These are phyloP conservation scores for Neonothopanus nambi DNA, from an alignment of 1,284 basidiomycete genomes.

Conservation along the genomic window DNA sequence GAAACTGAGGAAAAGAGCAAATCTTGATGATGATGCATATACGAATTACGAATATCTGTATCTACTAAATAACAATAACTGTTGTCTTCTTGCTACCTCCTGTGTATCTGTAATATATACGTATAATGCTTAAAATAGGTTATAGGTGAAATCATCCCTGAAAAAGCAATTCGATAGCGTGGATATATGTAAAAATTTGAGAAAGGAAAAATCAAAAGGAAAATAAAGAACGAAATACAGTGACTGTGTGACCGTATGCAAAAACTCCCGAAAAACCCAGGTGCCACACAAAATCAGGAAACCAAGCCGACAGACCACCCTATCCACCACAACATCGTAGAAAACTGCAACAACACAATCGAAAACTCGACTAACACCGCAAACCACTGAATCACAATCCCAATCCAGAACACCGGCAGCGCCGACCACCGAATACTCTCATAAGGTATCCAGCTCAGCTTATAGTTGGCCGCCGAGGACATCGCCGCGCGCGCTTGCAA, in stretches of 20 bases:
- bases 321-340: slow-evolving; percentile 66
- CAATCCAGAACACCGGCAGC: slow-evolving; percentile 59
- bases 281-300: not conserved
- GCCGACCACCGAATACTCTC: slow-evolving; percentile 59
- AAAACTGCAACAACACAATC: slow-evolving; percentile 55
- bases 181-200: slow-evolving; percentile 4
- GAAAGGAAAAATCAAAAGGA: not conserved
- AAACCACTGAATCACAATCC: slow-evolving; percentile 61
- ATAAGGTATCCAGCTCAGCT: slow-evolving; percentile 55
- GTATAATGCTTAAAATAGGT: too few relatives aligned
- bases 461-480: slow-evolving; percentile 48
- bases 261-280: too few relatives aligned
- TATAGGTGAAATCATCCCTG: too few relatives aligned
- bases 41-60: too few relatives aligned
- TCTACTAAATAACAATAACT: too few relatives aligned
- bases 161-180: not conserved
- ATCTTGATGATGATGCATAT: too few relatives aligned
- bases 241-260: too few relatives aligned
- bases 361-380: slow-evolving; percentile 55
- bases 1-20: too few relatives aligned
- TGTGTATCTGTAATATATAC: too few relatives aligned
- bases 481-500: slow-evolving; percentile 58
- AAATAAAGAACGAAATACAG: not conserved
- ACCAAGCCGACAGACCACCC: slow-evolving; percentile 60
- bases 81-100: too few relatives aligned